These are phyloP conservation scores for Phyllosticta citriasiana DNA, from an alignment of 2,329 filamentous ascomycete species.

Conservation along the genomic window DNA sequence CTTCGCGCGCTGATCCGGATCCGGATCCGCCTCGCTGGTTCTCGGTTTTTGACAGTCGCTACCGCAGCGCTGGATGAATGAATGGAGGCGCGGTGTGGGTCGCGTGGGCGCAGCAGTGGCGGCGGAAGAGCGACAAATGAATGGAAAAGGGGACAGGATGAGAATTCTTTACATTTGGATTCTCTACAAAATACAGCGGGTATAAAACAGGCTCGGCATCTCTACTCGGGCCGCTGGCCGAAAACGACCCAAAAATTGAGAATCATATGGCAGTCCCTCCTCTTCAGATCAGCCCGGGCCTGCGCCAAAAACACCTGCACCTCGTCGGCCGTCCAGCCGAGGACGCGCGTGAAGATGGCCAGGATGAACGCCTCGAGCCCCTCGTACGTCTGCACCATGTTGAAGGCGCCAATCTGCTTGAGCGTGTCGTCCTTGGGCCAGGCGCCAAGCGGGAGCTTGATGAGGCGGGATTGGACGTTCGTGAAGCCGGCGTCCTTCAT, in stretches of 20 bases:
- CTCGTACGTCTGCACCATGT: slow-evolving; percentile 31
- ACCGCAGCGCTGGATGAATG: too few species aligned
- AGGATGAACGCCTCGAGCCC: slow-evolving; percentile 34
- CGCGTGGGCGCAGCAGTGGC: too few species aligned
- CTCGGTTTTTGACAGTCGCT: too few species aligned
- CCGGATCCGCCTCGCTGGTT: too few species aligned
- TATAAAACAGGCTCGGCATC: too few species aligned
- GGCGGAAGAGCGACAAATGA: too few species aligned
- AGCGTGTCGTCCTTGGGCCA: slow-evolving; percentile 15
- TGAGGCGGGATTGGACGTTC: slow-evolving; percentile 23
- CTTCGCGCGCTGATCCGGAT: too few species aligned
- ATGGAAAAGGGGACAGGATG: too few species aligned
- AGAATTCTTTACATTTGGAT: too few species aligned
- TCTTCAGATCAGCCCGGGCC: slow-evolving; percentile 17
- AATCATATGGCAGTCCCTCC: not conserved
- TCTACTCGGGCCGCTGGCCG: not conserved
- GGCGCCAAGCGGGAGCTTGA: slow-evolving; percentile 14
- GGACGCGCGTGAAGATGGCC: slow-evolving; percentile 30
- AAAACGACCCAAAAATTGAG: slow-evolving; percentile 4
- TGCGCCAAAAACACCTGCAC: slow-evolving; percentile 29
- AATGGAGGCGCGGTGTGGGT: too few species aligned
- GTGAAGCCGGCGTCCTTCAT: slow-evolving; percentile 36
- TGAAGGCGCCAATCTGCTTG: slow-evolving; percentile 17
- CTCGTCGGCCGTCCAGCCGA: slow-evolving; percentile 34
- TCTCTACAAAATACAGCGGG: too few species aligned